phyloP scores from a whole-genome alignment of 2,329 filamentous ascomycete genomes.

The Aspergillus terreus region DNA sequence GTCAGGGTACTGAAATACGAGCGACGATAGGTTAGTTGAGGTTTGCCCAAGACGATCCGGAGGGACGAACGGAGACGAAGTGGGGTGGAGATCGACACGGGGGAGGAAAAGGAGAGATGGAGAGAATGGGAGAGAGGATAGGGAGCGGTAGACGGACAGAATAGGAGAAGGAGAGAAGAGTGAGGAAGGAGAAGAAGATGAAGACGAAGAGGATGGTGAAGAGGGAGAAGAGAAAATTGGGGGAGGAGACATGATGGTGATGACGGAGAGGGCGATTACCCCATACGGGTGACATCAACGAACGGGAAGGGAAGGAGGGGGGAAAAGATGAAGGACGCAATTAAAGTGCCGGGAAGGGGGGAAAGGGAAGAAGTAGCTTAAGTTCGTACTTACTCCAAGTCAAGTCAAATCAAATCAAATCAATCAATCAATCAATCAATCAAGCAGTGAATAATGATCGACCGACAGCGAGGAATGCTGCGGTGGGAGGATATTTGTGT shows the following conservation, averaged over 20 bases:
- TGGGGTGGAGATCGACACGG: neutral
- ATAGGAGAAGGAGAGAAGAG: neutral
- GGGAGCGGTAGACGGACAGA: constrained; percentile 13
- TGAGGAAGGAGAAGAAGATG: neutral
- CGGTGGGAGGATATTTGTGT: neutral
- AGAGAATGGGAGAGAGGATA: constrained; percentile 3
- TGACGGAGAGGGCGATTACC: constrained; percentile 22
- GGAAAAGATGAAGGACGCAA: neutral
- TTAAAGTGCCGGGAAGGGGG: neutral
- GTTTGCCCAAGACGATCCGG: neutral
- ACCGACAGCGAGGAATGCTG: neutral
- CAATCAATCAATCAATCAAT: no score
- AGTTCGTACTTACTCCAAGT: neutral
- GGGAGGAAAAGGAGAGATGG: constrained; percentile 3
- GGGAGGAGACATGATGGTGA: neutral
- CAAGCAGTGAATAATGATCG: neutral
- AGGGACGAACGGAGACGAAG: constrained; percentile 1
- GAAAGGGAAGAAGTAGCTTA: neutral
- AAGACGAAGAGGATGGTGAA: constrained; percentile 1
- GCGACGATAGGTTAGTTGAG: constrained; percentile 17
- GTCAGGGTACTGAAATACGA: constrained; percentile 14
- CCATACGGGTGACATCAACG: constrained; percentile 12
- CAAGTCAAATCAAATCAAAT: no score
- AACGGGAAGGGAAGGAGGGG: constrained; percentile 11
- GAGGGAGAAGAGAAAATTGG: constrained; percentile 3